Conservation (phyloP, 345 rosid species). For the Eucalyptus camaldulensis region DNA sequence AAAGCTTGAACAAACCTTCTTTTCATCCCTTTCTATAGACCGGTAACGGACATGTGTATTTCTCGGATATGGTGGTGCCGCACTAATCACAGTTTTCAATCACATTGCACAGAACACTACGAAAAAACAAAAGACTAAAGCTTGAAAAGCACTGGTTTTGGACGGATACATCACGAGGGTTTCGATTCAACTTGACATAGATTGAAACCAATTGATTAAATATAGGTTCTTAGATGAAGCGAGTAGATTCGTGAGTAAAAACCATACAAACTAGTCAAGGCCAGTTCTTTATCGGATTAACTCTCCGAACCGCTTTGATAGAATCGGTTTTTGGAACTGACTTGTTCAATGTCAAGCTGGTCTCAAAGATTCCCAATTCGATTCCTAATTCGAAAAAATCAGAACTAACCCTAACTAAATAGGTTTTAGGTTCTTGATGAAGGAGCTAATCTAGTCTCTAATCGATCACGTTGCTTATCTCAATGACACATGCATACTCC, state of each 20-base stretch:
- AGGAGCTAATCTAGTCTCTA: rapidly evolving
- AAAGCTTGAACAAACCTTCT: background rate
- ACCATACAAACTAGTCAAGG: background rate
- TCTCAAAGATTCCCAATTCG: rapidly evolving
- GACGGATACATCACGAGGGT: rapidly evolving
- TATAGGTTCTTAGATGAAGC: background rate
- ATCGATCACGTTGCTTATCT: background rate
- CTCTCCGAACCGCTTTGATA: background rate
- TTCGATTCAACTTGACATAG: rapidly evolving
- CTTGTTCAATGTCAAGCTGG: rapidly evolving
- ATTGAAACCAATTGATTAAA: rapidly evolving
- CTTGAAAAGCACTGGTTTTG: background rate
- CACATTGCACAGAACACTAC: background rate
- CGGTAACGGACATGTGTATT: no score
- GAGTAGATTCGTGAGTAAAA: rapidly evolving
- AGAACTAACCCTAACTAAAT: background rate
- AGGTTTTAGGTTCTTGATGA: rapidly evolving
- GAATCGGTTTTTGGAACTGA: rapidly evolving
- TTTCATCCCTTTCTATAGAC: background rate
- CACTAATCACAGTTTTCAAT: background rate
- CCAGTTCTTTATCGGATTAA: background rate
- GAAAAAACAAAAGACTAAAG: no score
- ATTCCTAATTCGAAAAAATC: background rate
- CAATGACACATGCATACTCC: background rate
- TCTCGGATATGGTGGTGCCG: background rate